Evolutionary conservation across 345 rosid genomes (phyloP), one percentile per base, ranked within the genome.

Genomic region (Carallia pectinifolia): DNA sequence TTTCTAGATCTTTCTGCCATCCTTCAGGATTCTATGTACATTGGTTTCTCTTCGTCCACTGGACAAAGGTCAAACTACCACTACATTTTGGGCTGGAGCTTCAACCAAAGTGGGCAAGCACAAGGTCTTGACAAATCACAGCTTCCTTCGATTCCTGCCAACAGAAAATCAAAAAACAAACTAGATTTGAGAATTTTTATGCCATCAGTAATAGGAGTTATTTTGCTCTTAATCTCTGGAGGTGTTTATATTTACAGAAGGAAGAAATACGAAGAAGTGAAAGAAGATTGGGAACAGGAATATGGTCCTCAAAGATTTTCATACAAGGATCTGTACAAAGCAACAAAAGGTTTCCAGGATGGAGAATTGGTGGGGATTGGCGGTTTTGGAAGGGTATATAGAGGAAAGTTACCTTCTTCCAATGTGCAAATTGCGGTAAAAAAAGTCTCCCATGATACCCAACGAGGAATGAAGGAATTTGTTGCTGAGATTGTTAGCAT

Each of bases 1-100:
- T 1, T 18, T 37, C 6, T 59, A 18, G 36, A 73, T 61, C 66
- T 60, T 29, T 48, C 61, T 18, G 4, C 17, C 17, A 7, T 48
- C 3, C n/a, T 73, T 0, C 0, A 1, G n/a, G 76, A 67, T 38
- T 67, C 64, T 12, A 66, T 66, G 76, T 73, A 59, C 31, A 61
- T 66, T 60, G 76, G 76, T 36, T 73, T 73, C 44, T 73, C 76
- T 65, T 12, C 76, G 12, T 58, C 71, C 16, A 73, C 76, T 0
- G 76, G 71, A 19, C 16, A 65, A 8, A 27, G 52, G 48, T 60
- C 71, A 17, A 73, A 66, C 66, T 13, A 52, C 58, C 67, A 73
- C 1, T 73, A 73, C 53, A 66, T 73, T 34, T 61, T 73, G 15
- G 76, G 76, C 5, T 66, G 76, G 76, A 73, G 76, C 76, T 73